Percentiles rank a stretch among this genome's conserved stretches.
phyloP scores from a whole-genome alignment of 202 grass and related monocot genomes.

The Cymbopogon flexuosus region DNA sequence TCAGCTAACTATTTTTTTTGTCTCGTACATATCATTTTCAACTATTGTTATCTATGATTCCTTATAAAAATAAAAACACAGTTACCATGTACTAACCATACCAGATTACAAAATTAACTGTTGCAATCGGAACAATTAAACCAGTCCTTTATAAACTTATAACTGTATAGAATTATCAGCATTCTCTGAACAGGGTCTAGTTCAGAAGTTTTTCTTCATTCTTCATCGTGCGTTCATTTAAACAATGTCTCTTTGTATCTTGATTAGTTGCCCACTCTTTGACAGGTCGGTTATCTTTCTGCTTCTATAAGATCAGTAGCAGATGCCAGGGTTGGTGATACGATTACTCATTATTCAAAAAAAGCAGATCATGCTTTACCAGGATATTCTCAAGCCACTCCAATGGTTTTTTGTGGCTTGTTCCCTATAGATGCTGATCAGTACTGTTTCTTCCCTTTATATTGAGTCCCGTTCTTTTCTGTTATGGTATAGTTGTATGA shows the following conservation, averaged over 20 bases:
- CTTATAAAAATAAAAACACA: background rate
- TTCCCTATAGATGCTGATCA: constrained; percentile 95
- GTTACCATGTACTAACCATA: background rate
- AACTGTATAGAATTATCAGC: background rate
- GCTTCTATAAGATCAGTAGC: constrained; percentile 94
- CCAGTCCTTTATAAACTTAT: background rate
- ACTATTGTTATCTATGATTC: background rate
- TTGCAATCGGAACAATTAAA: background rate
- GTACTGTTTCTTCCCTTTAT: constrained; percentile 52
- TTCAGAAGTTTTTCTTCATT: background rate
- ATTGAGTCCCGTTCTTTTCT: constrained; percentile 6
- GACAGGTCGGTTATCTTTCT: constrained; percentile 90
- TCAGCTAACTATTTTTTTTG: constrained; percentile 9
- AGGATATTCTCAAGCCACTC: constrained; percentile 88
- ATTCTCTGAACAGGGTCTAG: background rate
- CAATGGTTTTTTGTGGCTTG: constrained; percentile 96
- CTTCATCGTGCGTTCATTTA: background rate
- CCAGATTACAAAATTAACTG: background rate
- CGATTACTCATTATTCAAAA: constrained; percentile 77
- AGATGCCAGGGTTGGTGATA: constrained; percentile 95
- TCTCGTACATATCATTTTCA: background rate
- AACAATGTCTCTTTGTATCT: constrained; percentile 21
- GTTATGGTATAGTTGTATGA: constrained; percentile 16
- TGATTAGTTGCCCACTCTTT: constrained; percentile 17
- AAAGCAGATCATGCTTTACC: constrained; percentile 66